Conservation (phyloP, 1,284 basidiomycete species). For the Cutaneotrichosporon cavernicola region DNA sequence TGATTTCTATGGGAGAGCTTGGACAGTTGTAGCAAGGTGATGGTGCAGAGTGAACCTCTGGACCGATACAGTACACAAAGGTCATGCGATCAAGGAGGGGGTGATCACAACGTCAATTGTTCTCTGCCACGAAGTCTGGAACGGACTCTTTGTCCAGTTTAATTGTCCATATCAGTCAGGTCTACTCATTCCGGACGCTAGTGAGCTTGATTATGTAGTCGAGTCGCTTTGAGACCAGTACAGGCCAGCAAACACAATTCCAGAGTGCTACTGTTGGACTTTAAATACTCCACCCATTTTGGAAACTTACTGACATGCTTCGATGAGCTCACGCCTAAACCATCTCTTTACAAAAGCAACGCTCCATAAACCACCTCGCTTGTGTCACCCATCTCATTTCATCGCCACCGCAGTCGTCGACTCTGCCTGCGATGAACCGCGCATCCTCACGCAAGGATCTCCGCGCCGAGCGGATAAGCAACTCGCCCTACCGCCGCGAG, state of each 20-base stretch:
- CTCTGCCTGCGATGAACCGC: conserved; percentile 30
- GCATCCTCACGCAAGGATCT: conserved; percentile 38
- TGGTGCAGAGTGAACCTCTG: neutral
- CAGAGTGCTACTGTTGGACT: too few relatives aligned
- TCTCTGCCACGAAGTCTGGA: too few relatives aligned
- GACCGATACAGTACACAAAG: neutral
- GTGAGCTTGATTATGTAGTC: too few relatives aligned
- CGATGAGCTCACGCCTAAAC: neutral
- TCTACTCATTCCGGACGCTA: too few relatives aligned
- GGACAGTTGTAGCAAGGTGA: neutral
- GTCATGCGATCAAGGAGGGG: neutral
- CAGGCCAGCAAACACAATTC: too few relatives aligned
- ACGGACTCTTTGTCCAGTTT: too few relatives aligned
- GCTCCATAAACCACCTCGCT: neutral
- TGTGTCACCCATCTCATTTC: neutral
- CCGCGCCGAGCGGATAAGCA: conserved; percentile 33
- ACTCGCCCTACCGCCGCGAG: conserved; percentile 33
- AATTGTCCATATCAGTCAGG: too few relatives aligned
- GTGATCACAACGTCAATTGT: neutral
- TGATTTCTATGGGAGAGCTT: neutral
- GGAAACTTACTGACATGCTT: neutral
- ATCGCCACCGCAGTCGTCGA: neutral
- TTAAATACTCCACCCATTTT: neutral
- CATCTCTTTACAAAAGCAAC: neutral
- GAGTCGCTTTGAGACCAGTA: too few relatives aligned